Base-by-base conservation (phyloP, 768 basidiomycete species). In the Hericium rajendrae region DNA sequence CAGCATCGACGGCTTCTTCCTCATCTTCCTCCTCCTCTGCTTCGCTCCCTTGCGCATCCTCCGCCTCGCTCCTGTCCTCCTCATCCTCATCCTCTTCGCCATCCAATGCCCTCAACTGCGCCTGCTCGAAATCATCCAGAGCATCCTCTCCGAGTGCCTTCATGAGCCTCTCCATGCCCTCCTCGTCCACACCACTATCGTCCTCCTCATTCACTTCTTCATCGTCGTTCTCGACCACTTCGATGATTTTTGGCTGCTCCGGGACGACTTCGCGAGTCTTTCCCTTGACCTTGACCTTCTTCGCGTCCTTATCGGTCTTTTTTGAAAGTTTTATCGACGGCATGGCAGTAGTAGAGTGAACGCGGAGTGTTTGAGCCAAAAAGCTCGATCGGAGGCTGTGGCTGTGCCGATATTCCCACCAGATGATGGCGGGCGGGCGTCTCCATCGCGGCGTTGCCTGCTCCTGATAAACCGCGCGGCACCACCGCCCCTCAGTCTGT, bases 121-220 rank as follows among this genome's bases (percentile, higher is more conserved):
- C 79, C 56, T 75, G 73, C 51, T 81, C 86, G 64, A 82, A 79
- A 22, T 87, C 85, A 64, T 86, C 80, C 57, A 86, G 66, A 1
- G 79, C 83, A 59, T 86, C 82, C 20, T 85, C 84, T 12, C 83
- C 85, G 26, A 85, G 67, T 10, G 80, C 75, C 15, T 76, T 74
- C 71, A 84, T 75, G 4, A 84, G 71, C 49, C 76, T 70, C 62
- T 75, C 71, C 77, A 82, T 78, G n/a, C 82, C 83, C 62, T 76
- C 74, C 60, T 80, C 77, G 61, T 82, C 78, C 5, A 82, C 71
- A 26, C 73, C 80, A 49, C 78, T 73, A 26, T 69, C 68, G 26
- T 65, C 66, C 6, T 68, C 66, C 13, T 63, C 58, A 18, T 54
- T 49, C 2, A 57, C 62, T 12, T 49, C 59, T 6, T 32, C 37